phyloP scores from a whole-genome alignment of 192 early-diverging fungal genomes.

The Coemansia umbellata region DNA sequence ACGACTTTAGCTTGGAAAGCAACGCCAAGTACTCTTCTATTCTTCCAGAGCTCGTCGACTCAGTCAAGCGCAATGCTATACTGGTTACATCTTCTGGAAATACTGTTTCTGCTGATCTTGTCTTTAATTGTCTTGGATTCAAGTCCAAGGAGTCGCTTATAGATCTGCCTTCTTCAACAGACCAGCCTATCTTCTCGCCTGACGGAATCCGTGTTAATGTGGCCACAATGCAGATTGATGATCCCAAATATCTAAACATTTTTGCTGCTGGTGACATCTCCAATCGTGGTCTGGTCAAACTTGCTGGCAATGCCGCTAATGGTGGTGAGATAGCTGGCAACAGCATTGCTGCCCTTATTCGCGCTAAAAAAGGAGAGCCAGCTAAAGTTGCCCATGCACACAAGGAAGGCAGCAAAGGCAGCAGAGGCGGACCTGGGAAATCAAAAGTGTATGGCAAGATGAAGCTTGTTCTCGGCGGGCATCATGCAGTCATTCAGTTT shows the following conservation, averaged over 20 bases:
- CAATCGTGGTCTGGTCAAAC: constrained; percentile 34
- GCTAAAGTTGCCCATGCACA: background rate
- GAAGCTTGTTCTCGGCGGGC: constrained; percentile 41
- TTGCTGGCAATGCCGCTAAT: constrained; percentile 28
- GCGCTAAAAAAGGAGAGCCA: constrained; percentile 3
- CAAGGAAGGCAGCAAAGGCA: background rate
- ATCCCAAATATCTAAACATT: constrained; percentile 61
- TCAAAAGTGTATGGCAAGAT: constrained; percentile 20
- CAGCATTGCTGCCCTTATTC: constrained; percentile 32
- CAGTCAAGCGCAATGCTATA: constrained; percentile 36
- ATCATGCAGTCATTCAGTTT: constrained; percentile 33
- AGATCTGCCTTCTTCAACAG: constrained; percentile 31
- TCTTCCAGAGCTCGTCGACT: constrained; percentile 42
- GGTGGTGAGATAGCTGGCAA: constrained; percentile 24
- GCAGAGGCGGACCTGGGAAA: background rate
- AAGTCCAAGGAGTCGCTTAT: constrained; percentile 29
- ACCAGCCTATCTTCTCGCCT: constrained; percentile 16
- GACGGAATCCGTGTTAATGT: constrained; percentile 50
- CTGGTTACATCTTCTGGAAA: constrained; percentile 21
- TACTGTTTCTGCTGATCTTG: constrained; percentile 27
- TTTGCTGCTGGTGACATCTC: constrained; percentile 74
- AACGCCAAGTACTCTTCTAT: constrained; percentile 30
- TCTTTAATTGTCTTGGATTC: constrained; percentile 34
- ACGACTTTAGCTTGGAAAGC: constrained; percentile 5
- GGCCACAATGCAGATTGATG: constrained; percentile 63